These are phyloP conservation scores for Chrysoporthe puriensis DNA, from an alignment of 2,329 filamentous ascomycete species.

Conservation along the genomic window DNA sequence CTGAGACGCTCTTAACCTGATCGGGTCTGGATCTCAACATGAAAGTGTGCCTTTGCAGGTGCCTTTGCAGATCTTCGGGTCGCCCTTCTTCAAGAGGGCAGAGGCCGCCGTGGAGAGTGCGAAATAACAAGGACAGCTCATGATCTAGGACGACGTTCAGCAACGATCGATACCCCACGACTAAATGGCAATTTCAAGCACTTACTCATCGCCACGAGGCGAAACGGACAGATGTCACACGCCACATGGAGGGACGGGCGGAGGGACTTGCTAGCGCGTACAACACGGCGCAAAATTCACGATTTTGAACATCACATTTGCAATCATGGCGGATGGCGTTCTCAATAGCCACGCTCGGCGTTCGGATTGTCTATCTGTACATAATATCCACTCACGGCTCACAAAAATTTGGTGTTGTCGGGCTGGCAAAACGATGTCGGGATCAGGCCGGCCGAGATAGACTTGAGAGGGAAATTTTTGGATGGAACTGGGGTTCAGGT, in stretches of 20 bases:
- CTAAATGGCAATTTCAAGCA: not conserved
- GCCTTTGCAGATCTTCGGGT: not conserved
- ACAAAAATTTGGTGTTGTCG: not conserved
- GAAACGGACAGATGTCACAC: not conserved
- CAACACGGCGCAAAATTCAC: not conserved
- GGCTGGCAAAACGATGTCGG: not conserved
- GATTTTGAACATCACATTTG: not conserved
- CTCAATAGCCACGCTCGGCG: not conserved
- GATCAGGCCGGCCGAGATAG: not conserved
- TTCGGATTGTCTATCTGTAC: not conserved
- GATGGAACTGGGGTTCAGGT: not conserved
- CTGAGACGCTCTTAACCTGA: not conserved
- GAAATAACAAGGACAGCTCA: not conserved
- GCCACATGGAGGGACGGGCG: not conserved
- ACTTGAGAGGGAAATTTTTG: not conserved
- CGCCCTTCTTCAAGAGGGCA: not conserved
- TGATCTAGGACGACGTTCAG: not conserved
- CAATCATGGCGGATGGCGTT: slow-evolving; percentile 20
- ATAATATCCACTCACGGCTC: not conserved
- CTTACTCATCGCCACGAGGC: not conserved
- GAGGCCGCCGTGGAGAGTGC: not conserved
- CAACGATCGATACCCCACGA: slow-evolving; percentile 4
- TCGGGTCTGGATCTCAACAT: not conserved
- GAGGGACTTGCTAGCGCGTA: not conserved
- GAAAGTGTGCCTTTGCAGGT: not conserved